Base-by-base conservation (phyloP, 208 protist species). In the Leishmania lainsoni region DNA sequence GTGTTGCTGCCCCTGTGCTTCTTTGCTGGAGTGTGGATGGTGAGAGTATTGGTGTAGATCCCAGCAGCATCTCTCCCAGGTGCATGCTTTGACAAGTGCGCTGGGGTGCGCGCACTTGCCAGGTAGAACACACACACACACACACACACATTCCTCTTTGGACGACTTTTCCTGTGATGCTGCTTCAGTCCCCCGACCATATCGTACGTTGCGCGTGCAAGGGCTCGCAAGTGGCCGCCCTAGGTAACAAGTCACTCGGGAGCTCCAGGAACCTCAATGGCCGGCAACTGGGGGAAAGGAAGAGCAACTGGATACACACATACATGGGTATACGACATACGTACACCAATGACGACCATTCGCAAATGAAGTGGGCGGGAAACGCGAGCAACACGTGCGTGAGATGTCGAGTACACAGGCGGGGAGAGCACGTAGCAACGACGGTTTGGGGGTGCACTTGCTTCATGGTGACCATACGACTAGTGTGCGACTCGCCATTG, bases 111-210 rank as follows among this genome's bases (percentile, higher is more conserved):
- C 29, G 39, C 66, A 49, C 66, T 20, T 29, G 63, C 35, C 32
- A 58, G 54, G 29, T 1, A 12, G 14, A 26, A 42, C 22, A 16
- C 65, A 3, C 65, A 70, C 65, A 42, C 22, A 16, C 65, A 3
- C 65, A 70, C 65, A n/a, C 26, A 14, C 65, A 20, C 65, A 70
- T 66, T 45, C 32, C 58, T 52, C 32, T 29, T 66, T 48, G 45
- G 75, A 63, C 16, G 65, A 58, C 32, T 70, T 63, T 58, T 79
- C 69, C 66, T 76, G 29, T 70, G 32, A 73, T 74, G 76, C 76
- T 65, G 61, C 61, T 66, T 35, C 61, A 22, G 35, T 66, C 29
- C 29, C 61, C 29, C 61, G 5, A 12, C 61, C 61, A 35, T 66
- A 39, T 66, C 61, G 26, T 66, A 66, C 29, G 61, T 35, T 20